Percentiles rank a stretch among this genome's conserved stretches.
Evolutionary conservation across 139 green algal species (phyloP).

Genomic region (Pseudopediastrum boryanum): DNA sequence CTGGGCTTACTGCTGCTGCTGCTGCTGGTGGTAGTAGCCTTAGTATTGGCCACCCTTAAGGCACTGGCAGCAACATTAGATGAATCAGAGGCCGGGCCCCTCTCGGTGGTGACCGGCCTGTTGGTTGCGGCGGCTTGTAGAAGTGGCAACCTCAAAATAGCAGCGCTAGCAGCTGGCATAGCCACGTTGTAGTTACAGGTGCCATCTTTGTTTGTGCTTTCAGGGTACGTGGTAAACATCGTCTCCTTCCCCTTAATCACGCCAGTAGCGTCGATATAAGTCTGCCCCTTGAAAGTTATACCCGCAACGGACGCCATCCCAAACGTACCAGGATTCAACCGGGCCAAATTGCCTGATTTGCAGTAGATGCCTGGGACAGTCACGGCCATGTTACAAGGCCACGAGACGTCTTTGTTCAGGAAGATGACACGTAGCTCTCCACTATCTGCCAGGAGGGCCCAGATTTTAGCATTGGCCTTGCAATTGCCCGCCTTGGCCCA

Average conservation of each 20-base stretch:
- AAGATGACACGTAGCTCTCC: conserved; percentile 3
- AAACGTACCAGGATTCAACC: not conserved
- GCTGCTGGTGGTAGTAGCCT: too few species aligned
- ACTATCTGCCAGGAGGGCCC: not conserved
- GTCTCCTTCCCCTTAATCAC: not conserved
- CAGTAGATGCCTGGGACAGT: not conserved
- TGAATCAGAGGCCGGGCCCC: too few species aligned
- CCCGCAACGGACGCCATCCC: not conserved
- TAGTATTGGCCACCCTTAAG: too few species aligned
- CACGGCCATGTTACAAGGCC: not conserved
- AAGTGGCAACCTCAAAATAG: too few species aligned
- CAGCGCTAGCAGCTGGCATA: not conserved
- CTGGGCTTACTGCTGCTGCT: too few species aligned
- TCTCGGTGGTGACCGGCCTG: too few species aligned
- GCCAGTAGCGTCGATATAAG: not conserved
- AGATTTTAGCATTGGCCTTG: conserved; percentile 3
- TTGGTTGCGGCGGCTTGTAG: too few species aligned
- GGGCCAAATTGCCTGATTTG: not conserved
- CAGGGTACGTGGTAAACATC: not conserved
- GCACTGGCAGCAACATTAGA: too few species aligned
- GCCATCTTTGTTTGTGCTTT: not conserved
- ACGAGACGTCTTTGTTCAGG: conserved; percentile 1
- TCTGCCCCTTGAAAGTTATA: conserved; percentile 7
- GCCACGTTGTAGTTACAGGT: not conserved
- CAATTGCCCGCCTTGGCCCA: not conserved